phyloP scores from a whole-genome alignment of 225 moss, liverwort and hornwort genomes.

The Polytrichum formosum region DNA sequence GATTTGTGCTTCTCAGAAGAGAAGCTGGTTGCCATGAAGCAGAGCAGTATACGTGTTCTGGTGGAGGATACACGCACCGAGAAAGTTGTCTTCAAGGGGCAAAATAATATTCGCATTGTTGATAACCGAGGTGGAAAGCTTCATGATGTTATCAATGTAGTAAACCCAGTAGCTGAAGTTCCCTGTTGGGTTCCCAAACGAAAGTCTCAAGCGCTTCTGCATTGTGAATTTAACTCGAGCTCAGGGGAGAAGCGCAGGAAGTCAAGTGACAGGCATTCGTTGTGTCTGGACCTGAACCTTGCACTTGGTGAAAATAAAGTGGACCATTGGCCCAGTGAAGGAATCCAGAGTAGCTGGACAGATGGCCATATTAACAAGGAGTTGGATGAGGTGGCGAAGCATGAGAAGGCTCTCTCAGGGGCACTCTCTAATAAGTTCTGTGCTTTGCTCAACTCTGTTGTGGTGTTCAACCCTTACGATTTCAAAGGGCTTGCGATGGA shows the following conservation, averaged over 20 bases:
- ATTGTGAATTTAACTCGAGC: conserved; percentile 11
- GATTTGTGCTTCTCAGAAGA: conserved; percentile 39
- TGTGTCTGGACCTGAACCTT: conserved; percentile 74
- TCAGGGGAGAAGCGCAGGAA: conserved; percentile 22
- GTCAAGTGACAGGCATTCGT: conserved; percentile 16
- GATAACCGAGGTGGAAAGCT: conserved; percentile 13
- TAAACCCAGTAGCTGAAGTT: conserved; percentile 4
- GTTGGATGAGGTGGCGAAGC: conserved; percentile 23
- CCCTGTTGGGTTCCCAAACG: conserved; percentile 53
- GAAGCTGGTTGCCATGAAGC: conserved; percentile 26
- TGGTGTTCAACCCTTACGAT: conserved; percentile 66
- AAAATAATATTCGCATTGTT: conserved; percentile 38
- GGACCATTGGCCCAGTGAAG: conserved; percentile 22
- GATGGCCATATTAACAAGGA: conserved; percentile 3
- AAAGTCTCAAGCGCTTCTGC: conserved; percentile 22
- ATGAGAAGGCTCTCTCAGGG: conserved; percentile 32
- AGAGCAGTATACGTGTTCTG: conserved; percentile 15
- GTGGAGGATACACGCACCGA: conserved; percentile 29
- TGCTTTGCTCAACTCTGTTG: conserved; percentile 46
- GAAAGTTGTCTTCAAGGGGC: conserved; percentile 26
- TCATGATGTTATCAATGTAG: background rate
- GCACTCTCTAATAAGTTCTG: conserved; percentile 58
- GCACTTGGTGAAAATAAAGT: conserved; percentile 42
- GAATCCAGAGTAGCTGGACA: conserved; percentile 5
- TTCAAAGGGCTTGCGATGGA: conserved; percentile 42